Evolutionary conservation across 495 filamentous ascomycete genomes (phyloP), one percentile per base, ranked within the genome.

Genomic region (Cryomyces minteri): DNA sequence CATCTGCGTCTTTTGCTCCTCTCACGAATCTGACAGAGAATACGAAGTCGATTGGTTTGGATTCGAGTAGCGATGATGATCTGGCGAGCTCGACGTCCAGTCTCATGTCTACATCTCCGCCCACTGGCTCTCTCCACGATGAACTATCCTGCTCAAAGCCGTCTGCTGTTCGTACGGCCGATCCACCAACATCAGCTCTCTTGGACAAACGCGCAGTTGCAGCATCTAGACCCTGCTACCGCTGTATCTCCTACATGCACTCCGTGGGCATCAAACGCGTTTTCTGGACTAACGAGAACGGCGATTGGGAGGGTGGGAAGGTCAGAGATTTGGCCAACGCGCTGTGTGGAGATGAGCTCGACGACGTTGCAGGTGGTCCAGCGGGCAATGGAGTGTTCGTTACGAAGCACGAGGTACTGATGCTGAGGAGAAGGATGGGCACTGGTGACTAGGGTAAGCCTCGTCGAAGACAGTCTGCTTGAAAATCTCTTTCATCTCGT

Each of bases 251-350:
- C 1, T 66, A 69, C 45, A 71, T 72, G 66, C 58, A 67, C 41
- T 61, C 60, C 5, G 70, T 63, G 1, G 70, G 69, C 14, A 68
- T 73, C 59, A 71, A 69, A 57, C 62, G 67, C 18, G 67, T 69
- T 7, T 71, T 71, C 47, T 72, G 68, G 69, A 71, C 67, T 7
- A 69, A 63, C 36, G 51, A 61, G 8, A 51, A 55, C 11, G 68
- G 67, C 0, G 50, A 55, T 31, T 71, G 67, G 69, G 67, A 71
- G 51, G 62, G 67, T 12, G 65, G 60, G 4, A 71, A 71, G 51
- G 66, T 71, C 1, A 53, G 64, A 10, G 67, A 71, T 49, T 50
- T 71, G 10, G 62, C 67, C 5, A 61, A 71, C 43, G 60, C 65
- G 25, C 50, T 70, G 32, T 31, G 9, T 2, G 42, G 28, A 7